Percentiles rank a stretch among this genome's conserved stretches.
Evolutionary conservation across 1,284 basidiomycete genomes (phyloP).

Genomic region (Tausonia pullulans): DNA sequence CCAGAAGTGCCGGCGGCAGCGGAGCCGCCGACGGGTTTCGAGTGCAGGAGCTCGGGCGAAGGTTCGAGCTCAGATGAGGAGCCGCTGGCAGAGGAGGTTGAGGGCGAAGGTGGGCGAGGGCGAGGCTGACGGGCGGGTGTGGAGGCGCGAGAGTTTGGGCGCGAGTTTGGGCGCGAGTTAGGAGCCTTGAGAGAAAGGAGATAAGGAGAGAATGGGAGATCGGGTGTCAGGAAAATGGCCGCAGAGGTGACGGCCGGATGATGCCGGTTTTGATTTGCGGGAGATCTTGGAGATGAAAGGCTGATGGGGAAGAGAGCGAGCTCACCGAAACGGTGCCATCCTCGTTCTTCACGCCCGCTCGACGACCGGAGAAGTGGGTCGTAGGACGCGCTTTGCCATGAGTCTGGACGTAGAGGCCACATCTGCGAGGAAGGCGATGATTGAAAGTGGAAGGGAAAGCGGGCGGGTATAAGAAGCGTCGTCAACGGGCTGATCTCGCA

Average conservation of each 20-base stretch:
- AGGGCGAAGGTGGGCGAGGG: background rate
- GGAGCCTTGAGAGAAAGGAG: background rate
- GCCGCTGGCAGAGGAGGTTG: background rate
- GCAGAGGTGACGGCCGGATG: too few relatives aligned
- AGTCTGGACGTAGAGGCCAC: slow-evolving; percentile 8
- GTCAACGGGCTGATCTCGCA: background rate
- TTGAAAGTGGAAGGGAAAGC: background rate
- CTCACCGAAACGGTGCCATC: background rate
- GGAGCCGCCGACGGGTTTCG: background rate
- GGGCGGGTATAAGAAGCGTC: background rate
- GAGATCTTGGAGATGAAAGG: too few relatives aligned
- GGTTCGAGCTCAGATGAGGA: background rate
- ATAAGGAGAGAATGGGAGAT: too few relatives aligned
- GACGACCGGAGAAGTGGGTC: background rate
- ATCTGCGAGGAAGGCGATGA: background rate
- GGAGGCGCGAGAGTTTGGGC: slow-evolving; percentile 1
- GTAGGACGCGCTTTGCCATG: slow-evolving; percentile 10
- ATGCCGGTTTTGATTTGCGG: too few relatives aligned
- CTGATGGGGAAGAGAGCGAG: background rate
- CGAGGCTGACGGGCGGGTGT: slow-evolving; percentile 1
- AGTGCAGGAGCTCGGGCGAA: slow-evolving; percentile 1
- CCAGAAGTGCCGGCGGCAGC: too few relatives aligned
- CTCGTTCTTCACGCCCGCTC: background rate
- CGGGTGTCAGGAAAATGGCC: too few relatives aligned
- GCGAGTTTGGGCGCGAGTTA: background rate